Evolutionary conservation across 768 basidiomycete genomes (phyloP), one percentile per base, ranked within the genome.

Genomic region (Filobasidium wieringae): DNA sequence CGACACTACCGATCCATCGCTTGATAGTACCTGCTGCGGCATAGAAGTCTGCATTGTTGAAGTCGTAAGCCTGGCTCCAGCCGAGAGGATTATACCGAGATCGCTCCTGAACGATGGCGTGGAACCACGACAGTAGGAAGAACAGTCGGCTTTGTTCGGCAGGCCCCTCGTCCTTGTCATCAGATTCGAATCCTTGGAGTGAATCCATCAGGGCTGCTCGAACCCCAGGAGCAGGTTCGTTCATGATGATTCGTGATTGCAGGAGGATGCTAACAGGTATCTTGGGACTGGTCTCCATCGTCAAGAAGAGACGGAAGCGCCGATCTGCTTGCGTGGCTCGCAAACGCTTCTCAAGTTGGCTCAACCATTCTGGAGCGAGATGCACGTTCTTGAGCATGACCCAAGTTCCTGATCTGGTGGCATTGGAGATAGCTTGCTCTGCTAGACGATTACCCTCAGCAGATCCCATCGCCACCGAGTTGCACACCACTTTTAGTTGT

Each of bases 41-140:
- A 15, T 86, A 82, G 81, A 95, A 87, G 70, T 99, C 95, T 4
- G 93, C 95, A 71, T 97, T 92, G 74, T 99, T 99, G 82, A 97
- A 97, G 72, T 97, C 95, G 75, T 97, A 97, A 0, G 80, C 79
- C 76, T 95, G 89, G 72, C 86, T 92, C 91, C 93, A 99, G 0
- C 95, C 93, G 15, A 99, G 77, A 6, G 95, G 95, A 8, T 85
- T 87, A 72, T 96, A 99, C 39, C 93, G 87, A 12, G 97, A 78
- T 61, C 95, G 88, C 74, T 97, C 95, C 75, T 95, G 92, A 0
- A 97, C 85, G 19, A 97, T 83, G 12, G 95, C 92, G 68, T 99
- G 95, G 85, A 97, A 95, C 92, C 93, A 99, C 1, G 95, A 88
- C 30, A 97, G 81, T 32, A 96, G 78, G 84, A 96, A 96, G 76